Base-by-base conservation (phyloP, 2,329 filamentous ascomycete genomes). In the Pestalotiopsis sp. region DNA sequence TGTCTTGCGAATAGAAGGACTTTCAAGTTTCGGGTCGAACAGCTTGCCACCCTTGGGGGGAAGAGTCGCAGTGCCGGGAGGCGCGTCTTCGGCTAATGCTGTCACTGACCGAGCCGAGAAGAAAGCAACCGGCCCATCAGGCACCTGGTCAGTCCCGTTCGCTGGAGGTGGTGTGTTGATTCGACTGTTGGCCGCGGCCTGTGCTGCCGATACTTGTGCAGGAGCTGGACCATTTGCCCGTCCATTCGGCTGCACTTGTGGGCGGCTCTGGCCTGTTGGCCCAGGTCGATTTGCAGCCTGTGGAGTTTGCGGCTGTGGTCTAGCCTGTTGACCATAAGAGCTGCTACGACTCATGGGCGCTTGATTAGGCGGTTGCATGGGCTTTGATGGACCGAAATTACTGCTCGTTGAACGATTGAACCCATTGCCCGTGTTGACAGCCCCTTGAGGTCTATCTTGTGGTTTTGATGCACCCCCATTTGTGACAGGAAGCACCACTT, bases 1-100 rank as follows among this genome's bases (percentile, higher is more conserved):
- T 0, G 95, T 98, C 77, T 95, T 95, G 70, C 93, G 89, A 76
- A 97, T 94, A 0, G 94, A 96, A 0, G 95, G 94, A 70, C 91
- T 93, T 75, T 95, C 92, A 5, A 90, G 86, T 69, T 90, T 90
- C 2, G 92, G 92, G 73, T 95, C 92, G 78, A 95, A 95, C 27
- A 85, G 83, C 13, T 89, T 85, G 5, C 83, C 82, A 7, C 81
- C 80, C 49, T 83, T 79, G 3, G 83, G 83, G 4, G 81, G 78
- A 4, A 84, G 78, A 80, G 76, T 41, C 82, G 80, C 11, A 77
- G 81, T 61, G 73, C 78, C 71, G 83, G 82, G 56, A 79, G 82
- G 70, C 72, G 84, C 62, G 69, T 80, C 82, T 68, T 88, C 86
- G 5, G 87, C 83, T 4, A 91, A 77, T 68, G 86, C 82, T 67